Percentiles rank a stretch among this genome's conserved stretches.
These are phyloP conservation scores for Penicillium subrubescens DNA, from an alignment of 495 filamentous ascomycete species.

Conservation along the genomic window DNA sequence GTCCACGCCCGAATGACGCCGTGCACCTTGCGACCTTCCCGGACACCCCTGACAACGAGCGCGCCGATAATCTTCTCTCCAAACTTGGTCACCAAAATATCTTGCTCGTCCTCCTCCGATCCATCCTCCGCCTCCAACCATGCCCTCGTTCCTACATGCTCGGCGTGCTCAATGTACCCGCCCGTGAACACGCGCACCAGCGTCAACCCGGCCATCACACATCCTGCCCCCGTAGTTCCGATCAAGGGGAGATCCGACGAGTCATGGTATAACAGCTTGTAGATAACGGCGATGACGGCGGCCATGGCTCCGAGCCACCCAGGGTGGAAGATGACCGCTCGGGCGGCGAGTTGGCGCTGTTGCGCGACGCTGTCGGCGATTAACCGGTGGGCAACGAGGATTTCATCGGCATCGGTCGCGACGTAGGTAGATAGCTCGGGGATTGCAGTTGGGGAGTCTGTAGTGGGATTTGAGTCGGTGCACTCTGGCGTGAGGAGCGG, in stretches of 20 bases:
- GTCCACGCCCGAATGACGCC: constrained; percentile 1
- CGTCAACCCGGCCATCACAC: constrained; percentile 3
- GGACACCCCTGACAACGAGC: background rate
- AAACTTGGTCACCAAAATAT: constrained; percentile 3
- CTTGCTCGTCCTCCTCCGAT: background rate
- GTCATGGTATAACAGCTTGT: background rate
- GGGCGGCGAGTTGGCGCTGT: background rate
- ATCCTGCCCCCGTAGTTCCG: background rate
- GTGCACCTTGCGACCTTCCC: background rate
- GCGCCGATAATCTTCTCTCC: background rate
- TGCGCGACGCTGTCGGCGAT: constrained; percentile 2
- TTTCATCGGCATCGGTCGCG: background rate
- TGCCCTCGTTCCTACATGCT: background rate
- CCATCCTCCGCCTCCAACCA: background rate
- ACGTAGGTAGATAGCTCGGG: constrained; percentile 1
- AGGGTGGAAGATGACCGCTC: constrained; percentile 1
- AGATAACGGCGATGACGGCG: background rate
- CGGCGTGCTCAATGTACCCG: background rate
- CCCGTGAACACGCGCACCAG: background rate
- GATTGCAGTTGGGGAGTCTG: background rate
- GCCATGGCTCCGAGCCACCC: background rate
- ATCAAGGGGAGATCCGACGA: background rate
- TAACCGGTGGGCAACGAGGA: background rate
- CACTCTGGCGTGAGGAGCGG: background rate
- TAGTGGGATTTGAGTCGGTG: background rate